A percentile compares a stretch with the other conserved stretches of the same genome.
Evolutionary conservation across 139 green algal genomes (phyloP).

Genomic region (Pseudopediastrum boryanum): DNA sequence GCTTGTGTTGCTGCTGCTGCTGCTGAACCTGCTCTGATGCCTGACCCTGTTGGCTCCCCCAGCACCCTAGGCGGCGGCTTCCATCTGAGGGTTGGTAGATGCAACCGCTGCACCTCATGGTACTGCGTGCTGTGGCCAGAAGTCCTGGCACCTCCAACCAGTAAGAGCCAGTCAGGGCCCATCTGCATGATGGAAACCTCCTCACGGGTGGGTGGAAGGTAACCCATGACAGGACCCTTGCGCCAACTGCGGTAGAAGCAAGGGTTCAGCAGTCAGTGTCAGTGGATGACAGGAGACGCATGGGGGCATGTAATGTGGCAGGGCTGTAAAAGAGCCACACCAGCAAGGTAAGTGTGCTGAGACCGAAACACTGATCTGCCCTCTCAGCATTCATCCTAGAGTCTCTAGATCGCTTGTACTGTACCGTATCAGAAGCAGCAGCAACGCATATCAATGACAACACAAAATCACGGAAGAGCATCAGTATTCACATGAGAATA

Average conservation of each 20-base stretch:
- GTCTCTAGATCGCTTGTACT: too few relatives aligned
- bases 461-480: too few relatives aligned
- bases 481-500: too few relatives aligned
- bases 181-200: conserved; percentile 13
- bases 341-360: too few relatives aligned
- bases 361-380: too few relatives aligned
- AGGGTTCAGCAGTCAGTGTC: not conserved
- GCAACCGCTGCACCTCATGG: conserved; percentile 27
- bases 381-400: too few relatives aligned
- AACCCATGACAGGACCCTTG: conserved; percentile 24
- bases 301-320: too few relatives aligned
- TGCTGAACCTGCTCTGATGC: not conserved
- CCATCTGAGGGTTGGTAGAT: conserved; percentile 23
- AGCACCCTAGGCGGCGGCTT: not conserved
- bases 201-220: conserved; percentile 17
- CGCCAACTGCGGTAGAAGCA: conserved; percentile 14
- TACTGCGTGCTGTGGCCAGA: not conserved
- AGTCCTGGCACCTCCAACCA: conserved; percentile 5
- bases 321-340: too few relatives aligned
- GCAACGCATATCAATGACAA: too few relatives aligned
- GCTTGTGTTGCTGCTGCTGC: not conserved
- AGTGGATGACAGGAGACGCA: too few relatives aligned
- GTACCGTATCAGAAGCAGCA: too few relatives aligned
- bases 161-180: conserved; percentile 1
- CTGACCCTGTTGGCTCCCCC: not conserved